phyloP scores from a whole-genome alignment of 2,329 filamentous ascomycete species.

The Exophiala bonariae region DNA sequence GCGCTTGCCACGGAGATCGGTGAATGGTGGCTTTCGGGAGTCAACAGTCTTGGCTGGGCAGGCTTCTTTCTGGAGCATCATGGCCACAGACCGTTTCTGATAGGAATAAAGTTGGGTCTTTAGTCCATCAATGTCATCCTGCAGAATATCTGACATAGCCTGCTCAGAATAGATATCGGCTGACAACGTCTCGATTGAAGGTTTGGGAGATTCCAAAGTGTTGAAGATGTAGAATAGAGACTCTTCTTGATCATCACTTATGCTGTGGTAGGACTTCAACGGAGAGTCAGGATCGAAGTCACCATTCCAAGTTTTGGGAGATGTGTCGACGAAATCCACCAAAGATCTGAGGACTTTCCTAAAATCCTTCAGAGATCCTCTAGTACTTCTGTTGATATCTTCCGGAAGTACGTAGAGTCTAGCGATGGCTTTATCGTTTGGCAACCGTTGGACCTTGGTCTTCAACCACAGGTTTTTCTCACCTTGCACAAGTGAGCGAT shows the following conservation, averaged over 20 bases:
- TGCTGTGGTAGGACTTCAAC: slow-evolving; percentile 18
- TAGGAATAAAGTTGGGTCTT: slow-evolving; percentile 71
- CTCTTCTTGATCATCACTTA: slow-evolving; percentile 36
- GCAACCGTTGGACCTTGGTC: slow-evolving; percentile 19
- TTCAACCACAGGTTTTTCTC: slow-evolving; percentile 40
- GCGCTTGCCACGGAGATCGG: slow-evolving; percentile 59
- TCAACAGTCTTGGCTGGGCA: slow-evolving; percentile 67
- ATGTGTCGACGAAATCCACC: slow-evolving; percentile 41
- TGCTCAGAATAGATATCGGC: slow-evolving; percentile 33
- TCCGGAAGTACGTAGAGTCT: slow-evolving; percentile 43
- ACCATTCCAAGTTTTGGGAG: slow-evolving; percentile 40
- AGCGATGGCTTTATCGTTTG: slow-evolving; percentile 29
- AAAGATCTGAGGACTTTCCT: slow-evolving; percentile 39
- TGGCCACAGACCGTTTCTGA: slow-evolving; percentile 74
- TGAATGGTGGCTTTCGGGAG: slow-evolving; percentile 64
- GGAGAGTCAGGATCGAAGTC: slow-evolving; percentile 20
- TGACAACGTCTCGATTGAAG: slow-evolving; percentile 32
- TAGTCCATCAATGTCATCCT: slow-evolving; percentile 35
- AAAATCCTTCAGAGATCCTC: slow-evolving; percentile 35
- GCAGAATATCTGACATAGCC: slow-evolving; percentile 40
- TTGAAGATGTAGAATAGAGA: slow-evolving; percentile 54
- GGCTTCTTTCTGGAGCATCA: slow-evolving; percentile 81
- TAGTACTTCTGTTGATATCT: slow-evolving; percentile 37
- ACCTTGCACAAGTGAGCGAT: slow-evolving; percentile 22
- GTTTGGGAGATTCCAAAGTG: slow-evolving; percentile 43